phyloP scores from a whole-genome alignment of 164 flowering plant genomes.

The Liquidambar formosana region DNA sequence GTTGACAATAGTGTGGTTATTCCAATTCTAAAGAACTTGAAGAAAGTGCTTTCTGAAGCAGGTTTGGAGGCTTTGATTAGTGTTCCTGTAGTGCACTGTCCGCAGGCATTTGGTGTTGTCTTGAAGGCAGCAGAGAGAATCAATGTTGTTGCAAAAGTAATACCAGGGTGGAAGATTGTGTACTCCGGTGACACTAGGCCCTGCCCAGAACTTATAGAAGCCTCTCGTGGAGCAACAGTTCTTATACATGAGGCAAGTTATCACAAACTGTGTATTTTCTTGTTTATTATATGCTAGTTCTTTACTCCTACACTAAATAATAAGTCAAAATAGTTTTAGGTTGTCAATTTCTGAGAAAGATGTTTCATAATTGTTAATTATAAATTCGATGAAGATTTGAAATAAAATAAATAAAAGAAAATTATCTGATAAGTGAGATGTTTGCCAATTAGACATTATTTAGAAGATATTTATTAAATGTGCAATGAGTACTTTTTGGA shows the following conservation, averaged over 20 bases:
- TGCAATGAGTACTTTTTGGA: no score
- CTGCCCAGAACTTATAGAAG: conserved; percentile 68
- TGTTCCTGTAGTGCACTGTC: conserved; percentile 91
- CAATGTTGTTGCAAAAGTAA: conserved; percentile 58
- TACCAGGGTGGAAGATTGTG: conserved; percentile 97
- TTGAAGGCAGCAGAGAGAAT: conserved; percentile 70
- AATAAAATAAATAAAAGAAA: no score
- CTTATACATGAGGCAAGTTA: conserved; percentile 91
- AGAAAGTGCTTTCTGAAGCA: conserved; percentile 60
- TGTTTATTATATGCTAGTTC: background rate
- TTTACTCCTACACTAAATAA: no score
- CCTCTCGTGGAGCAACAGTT: conserved; percentile 85
- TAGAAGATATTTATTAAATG: no score
- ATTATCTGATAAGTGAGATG: no score
- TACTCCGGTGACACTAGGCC: conserved; percentile 99
- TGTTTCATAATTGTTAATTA: no score
- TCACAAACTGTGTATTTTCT: background rate
- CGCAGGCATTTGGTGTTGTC: conserved; percentile 80
- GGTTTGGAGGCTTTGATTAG: conserved; percentile 78
- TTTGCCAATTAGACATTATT: no score
- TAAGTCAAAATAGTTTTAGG: no score
- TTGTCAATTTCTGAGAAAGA: no score
- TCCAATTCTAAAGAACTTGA: conserved; percentile 48
- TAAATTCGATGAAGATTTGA: no score
- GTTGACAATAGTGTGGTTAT: conserved; percentile 26